Base-by-base conservation (phyloP, 352 stramenopile species). In the Pythium graminicola region DNA sequence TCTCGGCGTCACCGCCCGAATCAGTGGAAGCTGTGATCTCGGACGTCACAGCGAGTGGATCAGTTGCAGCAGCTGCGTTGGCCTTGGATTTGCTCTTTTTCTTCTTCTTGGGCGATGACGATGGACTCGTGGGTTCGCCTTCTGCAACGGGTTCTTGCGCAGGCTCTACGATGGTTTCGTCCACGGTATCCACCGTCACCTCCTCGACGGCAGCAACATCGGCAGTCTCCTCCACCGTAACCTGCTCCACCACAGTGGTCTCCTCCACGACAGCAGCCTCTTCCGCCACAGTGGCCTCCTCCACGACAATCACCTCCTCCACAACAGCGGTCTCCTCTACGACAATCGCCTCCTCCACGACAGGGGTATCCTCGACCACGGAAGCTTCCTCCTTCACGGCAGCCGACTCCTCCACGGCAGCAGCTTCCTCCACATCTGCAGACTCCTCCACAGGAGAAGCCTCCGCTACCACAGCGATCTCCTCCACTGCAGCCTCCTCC, bases 1-100 rank as follows among this genome's bases (percentile, higher is more conserved):
- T 46, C 54, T 29, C n/a, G n/a, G n/a, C n/a, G n/a, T 56, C 38
- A 11, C 19, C 36, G 26, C 31, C 35, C 1, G 28, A 32, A 6
- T 24, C 20, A 11, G 38, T 48, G 28, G 44, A 48, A 1, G 50
- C 42, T 10, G 41, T 57, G 14, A 54, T 50, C 46, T 19, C 54
- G 6, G 50, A 58, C 10, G 50, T 20, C 16, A 58, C 49, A 1
- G 23, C 20, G 22, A 60, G n/a, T 22, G 32, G 26, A 23, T 54
- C 59, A 23, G n/a, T 16, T 20, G 29, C 19, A 3, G 39, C 8
- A 19, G 55, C 44, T 17, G 35, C 10, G 17, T 48, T 42, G 20
- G 57, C 8, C 28, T 41, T 38, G 45, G 38, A 31, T 29, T 57
- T 57, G 31, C 23, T 47, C 33, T 45, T 44, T 20, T 55, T 55